These are phyloP conservation scores for Boletus rufocinnamomeus DNA, from an alignment of 768 basidiomycete genomes.

Conservation along the genomic window DNA sequence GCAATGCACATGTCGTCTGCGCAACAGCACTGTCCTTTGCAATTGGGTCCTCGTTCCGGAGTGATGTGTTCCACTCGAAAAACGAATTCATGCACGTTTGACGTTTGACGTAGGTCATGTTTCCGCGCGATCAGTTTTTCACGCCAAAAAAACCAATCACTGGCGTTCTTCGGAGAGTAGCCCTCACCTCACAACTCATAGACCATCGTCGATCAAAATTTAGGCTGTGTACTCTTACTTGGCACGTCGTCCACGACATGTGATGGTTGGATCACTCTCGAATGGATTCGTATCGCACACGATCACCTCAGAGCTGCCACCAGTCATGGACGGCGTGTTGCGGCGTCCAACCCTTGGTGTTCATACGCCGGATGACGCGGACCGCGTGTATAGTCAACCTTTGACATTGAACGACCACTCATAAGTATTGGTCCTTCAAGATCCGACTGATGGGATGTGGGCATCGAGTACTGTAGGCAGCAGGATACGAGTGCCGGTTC, in stretches of 20 bases:
- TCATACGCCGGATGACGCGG: background rate
- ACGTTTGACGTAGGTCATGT: background rate
- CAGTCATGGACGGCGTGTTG: conserved; percentile 1
- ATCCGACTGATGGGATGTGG: conserved; percentile 18
- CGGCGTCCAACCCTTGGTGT: conserved; percentile 10
- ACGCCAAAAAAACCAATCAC: background rate
- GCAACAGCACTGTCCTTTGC: background rate
- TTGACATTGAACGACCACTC: background rate
- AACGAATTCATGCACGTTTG: background rate
- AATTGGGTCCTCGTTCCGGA: conserved; percentile 3
- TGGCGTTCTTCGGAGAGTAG: background rate
- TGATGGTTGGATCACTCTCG: conserved; percentile 11
- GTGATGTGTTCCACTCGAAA: background rate
- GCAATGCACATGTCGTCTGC: background rate
- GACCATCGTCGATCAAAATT: conserved; percentile 8
- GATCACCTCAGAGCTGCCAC: conserved; percentile 20
- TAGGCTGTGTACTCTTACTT: conserved; percentile 19
- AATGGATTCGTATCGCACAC: conserved; percentile 4
- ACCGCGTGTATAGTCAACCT: background rate
- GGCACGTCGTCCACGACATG: conserved; percentile 1
- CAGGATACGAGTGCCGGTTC: conserved; percentile 16
- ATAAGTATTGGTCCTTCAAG: conserved; percentile 7
- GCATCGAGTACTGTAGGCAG: background rate
- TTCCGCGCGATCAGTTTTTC: background rate
- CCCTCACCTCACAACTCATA: background rate